Evolutionary conservation across 495 filamentous ascomycete species (phyloP).

Genomic region (Penicillium argentinense): DNA sequence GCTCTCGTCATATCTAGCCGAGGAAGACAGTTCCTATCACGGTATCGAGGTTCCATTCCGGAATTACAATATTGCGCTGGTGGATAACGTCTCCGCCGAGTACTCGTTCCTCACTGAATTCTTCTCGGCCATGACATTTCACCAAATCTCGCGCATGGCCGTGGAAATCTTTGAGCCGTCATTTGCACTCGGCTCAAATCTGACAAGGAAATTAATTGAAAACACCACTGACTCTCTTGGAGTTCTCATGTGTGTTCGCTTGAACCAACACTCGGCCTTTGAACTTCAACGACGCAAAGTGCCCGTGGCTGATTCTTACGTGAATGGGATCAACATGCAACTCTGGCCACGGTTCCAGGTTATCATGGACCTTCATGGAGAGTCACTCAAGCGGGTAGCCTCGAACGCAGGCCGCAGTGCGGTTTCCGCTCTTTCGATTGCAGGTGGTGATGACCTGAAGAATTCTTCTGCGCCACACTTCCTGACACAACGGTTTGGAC

Average conservation of each 20-base stretch:
- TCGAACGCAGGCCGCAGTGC: constrained; percentile 53
- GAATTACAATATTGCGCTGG: constrained; percentile 88
- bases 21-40: constrained; percentile 81
- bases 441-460: constrained; percentile 56
- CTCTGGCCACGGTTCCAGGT: constrained; percentile 95
- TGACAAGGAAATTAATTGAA: constrained; percentile 76
- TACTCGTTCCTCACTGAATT: constrained; percentile 91
- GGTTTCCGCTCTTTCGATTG: constrained; percentile 54
- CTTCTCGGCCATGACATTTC: constrained; percentile 66
- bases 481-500: constrained; percentile 88
- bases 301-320: constrained; percentile 83
- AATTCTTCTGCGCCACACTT: constrained; percentile 86
- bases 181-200: constrained; percentile 71
- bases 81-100: constrained; percentile 93
- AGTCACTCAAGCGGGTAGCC: constrained; percentile 68
- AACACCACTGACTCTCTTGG: constrained; percentile 81
- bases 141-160: constrained; percentile 64
- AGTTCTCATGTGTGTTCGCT: constrained; percentile 81
- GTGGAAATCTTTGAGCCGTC: constrained; percentile 80
- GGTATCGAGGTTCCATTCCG: constrained; percentile 88
- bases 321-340: constrained; percentile 92
- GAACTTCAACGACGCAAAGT: constrained; percentile 89
- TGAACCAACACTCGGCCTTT: constrained; percentile 92
- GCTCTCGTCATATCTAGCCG: constrained; percentile 76
- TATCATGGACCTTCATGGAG: constrained; percentile 89